Evolutionary conservation across 2,329 filamentous ascomycete genomes (phyloP).

Genomic region (Metarhizium humberi): DNA sequence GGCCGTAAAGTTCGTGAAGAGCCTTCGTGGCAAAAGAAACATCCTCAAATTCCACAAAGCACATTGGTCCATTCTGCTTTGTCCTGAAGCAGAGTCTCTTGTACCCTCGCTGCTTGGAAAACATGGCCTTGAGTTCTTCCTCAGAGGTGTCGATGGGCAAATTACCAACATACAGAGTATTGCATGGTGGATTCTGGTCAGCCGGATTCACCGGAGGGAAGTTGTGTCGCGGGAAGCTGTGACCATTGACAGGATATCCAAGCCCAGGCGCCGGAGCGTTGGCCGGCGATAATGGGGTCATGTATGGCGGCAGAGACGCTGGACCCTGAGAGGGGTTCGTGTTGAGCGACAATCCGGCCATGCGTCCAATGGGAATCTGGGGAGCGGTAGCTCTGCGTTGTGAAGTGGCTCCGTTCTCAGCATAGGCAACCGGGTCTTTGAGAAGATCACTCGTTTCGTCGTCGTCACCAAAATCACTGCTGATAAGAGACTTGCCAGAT

Average conservation of each 20-base stretch:
- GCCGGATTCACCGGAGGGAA: conserved; percentile 87
- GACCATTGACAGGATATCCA: conserved; percentile 28
- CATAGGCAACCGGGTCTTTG: conserved; percentile 63
- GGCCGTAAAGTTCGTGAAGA: conserved; percentile 80
- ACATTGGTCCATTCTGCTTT: conserved; percentile 95
- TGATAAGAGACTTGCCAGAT: conserved; percentile 64
- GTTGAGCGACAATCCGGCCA: conserved; percentile 63
- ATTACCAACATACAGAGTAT: conserved; percentile 97
- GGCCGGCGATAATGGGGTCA: conserved; percentile 45
- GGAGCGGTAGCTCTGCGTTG: conserved; percentile 63
- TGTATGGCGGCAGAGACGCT: conserved; percentile 42
- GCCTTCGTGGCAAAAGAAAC: conserved; percentile 86
- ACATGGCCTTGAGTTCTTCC: conserved; percentile 88
- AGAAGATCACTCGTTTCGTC: conserved; percentile 66
- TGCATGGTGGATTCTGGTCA: conserved; percentile 94
- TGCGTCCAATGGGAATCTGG: conserved; percentile 58
- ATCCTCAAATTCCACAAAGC: conserved; percentile 97
- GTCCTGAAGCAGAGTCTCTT: conserved; percentile 91
- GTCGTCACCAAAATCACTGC: conserved; percentile 52
- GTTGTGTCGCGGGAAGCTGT: conserved; percentile 52
- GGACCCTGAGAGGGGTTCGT: conserved; percentile 44
- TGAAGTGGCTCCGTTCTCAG: conserved; percentile 42
- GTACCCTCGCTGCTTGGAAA: conserved; percentile 88
- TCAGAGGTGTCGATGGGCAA: conserved; percentile 86
- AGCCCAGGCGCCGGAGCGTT: conserved; percentile 26